These are phyloP conservation scores for Carex myosuroides DNA, from an alignment of 176 grass and related monocot species.

Conservation along the genomic window DNA sequence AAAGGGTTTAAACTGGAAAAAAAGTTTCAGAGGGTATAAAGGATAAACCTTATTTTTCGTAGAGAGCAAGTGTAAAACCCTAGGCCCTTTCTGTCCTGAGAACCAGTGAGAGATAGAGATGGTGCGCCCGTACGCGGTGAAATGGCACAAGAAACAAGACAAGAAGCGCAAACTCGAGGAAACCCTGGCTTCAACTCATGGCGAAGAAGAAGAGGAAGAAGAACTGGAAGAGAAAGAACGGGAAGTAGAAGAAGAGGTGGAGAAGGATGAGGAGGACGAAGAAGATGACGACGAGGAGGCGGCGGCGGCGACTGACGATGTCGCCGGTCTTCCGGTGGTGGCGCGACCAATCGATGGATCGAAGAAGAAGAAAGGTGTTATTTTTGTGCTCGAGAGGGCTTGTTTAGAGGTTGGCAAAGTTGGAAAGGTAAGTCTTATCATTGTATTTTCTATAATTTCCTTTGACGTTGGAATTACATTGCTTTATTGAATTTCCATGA, in stretches of 20 bases:
- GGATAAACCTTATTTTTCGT: neutral
- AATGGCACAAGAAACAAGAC: slow-evolving; percentile 41
- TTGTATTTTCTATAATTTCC: neutral
- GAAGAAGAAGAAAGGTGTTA: slow-evolving; percentile 48
- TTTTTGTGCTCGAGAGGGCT: slow-evolving; percentile 85
- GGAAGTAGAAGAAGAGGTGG: neutral
- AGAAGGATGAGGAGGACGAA: neutral
- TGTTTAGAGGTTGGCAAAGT: slow-evolving; percentile 96
- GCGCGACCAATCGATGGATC: slow-evolving; percentile 32
- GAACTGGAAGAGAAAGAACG: neutral
- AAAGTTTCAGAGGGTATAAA: neutral
- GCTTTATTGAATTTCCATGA: neutral
- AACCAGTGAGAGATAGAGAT: slow-evolving; percentile 28
- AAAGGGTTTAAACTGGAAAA: neutral
- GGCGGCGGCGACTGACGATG: slow-evolving; percentile 19
- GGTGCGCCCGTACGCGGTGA: slow-evolving; percentile 58
- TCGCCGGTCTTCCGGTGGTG: slow-evolving; percentile 40
- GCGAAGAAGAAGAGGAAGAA: slow-evolving; percentile 5
- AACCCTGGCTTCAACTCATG: slow-evolving; percentile 19
- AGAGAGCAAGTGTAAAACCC: slow-evolving; percentile 24
- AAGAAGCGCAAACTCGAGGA: slow-evolving; percentile 61
- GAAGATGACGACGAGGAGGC: neutral
- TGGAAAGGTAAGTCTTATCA: slow-evolving; percentile 50
- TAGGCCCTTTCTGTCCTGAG: slow-evolving; percentile 5
- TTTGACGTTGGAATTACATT: neutral